Evolutionary conservation across 441 rosid species (phyloP), one percentile per base, ranked within the genome.

Genomic region (Syzygium malaccense): DNA sequence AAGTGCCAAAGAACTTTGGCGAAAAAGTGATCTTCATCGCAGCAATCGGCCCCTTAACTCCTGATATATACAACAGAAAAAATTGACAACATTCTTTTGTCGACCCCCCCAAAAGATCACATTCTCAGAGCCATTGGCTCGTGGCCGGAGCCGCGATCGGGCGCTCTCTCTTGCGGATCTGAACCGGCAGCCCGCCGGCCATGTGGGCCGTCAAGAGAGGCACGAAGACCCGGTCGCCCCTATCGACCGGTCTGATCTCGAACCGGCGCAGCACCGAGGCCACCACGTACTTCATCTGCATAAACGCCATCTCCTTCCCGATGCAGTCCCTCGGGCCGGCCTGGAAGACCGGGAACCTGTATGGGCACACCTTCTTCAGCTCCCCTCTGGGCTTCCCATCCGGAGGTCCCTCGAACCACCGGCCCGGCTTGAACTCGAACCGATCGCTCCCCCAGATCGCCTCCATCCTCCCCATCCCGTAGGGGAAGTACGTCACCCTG

Each of bases 181-280:
- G 64, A 87, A 95, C 97, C 85, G 92, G 92, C 53, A 97, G 83
- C 64, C 98, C 99, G 86, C 96, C 95, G 89, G 96, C 95, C 98
- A 97, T 97, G 94, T 96, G 99, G 86, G 98, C 97, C 83, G 99
- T 96, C 92, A 96, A 91, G 87, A 93, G 94, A 12, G 99, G 97
- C 91, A 95, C 95, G 51, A 93, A 94, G 30, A 92, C 94, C 54
- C 95, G 96, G 86, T 57, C 91, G 17, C 86, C 91, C 6, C 88
- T 41, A 28, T 87, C 86, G 17, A 92, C 90, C 7, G 95, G 95
- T 89, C 89, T 91, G 88, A 97, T 90, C 86, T 92, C 91, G 87
- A 94, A 95, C 86, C 86, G 92, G 84, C 89, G 86, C 26, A 95
- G 92, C 55, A 95, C 89, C 14, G 97, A 95, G 71, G 96, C 95